These are phyloP conservation scores for Penicillium glabrum DNA, from an alignment of 2,329 filamentous ascomycete genomes.

Conservation along the genomic window DNA sequence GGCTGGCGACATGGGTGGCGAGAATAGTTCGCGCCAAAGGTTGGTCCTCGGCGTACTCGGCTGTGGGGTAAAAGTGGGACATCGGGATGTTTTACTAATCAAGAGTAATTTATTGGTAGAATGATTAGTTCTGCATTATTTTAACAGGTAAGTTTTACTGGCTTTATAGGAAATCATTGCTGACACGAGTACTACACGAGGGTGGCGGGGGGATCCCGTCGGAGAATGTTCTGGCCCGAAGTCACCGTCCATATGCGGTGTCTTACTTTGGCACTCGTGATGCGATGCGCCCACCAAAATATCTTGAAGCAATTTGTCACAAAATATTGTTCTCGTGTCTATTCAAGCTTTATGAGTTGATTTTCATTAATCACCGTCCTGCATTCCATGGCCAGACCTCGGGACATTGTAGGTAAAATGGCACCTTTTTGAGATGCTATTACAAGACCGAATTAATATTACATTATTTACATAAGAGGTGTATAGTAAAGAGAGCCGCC, in stretches of 20 bases:
- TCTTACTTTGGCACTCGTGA: not conserved
- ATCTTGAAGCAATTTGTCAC: not conserved
- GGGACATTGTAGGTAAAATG: not conserved
- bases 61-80: conserved; percentile 47
- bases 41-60: conserved; percentile 64
- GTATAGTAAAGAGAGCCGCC: too few species aligned
- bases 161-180: not conserved
- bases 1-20: conserved; percentile 59
- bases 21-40: conserved; percentile 56
- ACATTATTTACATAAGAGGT: too few species aligned
- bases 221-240: not conserved
- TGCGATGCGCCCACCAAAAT: not conserved
- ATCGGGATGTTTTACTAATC: conserved; percentile 3
- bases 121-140: not conserved
- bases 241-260: not conserved
- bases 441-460: not conserved
- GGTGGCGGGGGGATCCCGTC: not conserved
- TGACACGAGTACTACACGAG: too few species aligned
- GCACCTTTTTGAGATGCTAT: not conserved
- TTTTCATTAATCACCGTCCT: not conserved
- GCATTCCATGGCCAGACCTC: not conserved
- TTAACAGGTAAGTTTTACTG: not conserved
- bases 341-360: too few species aligned
- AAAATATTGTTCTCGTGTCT: not conserved
- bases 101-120: not conserved